Percentiles rank a stretch among this genome's conserved stretches.
Evolutionary conservation across 2,329 filamentous ascomycete genomes (phyloP).

Genomic region (Ascochyta rabiei): DNA sequence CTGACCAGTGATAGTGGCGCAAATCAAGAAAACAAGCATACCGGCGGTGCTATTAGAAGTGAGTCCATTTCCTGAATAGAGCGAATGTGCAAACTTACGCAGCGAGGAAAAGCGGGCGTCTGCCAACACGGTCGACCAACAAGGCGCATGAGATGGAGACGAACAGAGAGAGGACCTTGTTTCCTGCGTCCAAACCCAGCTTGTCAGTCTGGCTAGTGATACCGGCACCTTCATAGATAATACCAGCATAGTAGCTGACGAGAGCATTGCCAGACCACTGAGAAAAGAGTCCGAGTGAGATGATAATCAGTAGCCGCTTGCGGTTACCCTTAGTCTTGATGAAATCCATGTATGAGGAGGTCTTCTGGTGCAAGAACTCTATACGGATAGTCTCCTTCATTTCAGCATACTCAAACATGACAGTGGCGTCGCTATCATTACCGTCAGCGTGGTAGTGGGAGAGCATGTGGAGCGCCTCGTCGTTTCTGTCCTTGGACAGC

Average conservation of each 20-base stretch:
- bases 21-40: conserved; percentile 6
- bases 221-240: conserved; percentile 48
- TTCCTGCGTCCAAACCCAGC: conserved; percentile 46
- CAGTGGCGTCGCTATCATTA: conserved; percentile 33
- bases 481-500: conserved; percentile 58
- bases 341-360: conserved; percentile 18
- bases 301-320: conserved; percentile 48
- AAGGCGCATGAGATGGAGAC: conserved; percentile 35
- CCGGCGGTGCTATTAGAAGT: neutral
- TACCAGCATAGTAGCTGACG: conserved; percentile 46
- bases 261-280: conserved; percentile 51
- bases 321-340: conserved; percentile 46
- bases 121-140: conserved; percentile 50
- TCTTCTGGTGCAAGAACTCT: conserved; percentile 27
- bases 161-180: conserved; percentile 50
- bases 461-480: conserved; percentile 61
- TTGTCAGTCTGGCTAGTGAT: conserved; percentile 44
- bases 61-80: conserved; percentile 40
- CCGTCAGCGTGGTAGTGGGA: conserved; percentile 60
- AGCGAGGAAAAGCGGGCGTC: conserved; percentile 52
- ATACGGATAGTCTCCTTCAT: conserved; percentile 20
- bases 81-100: conserved; percentile 52
- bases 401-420: conserved; percentile 19
- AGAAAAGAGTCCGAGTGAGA: conserved; percentile 45
- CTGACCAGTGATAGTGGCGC: conserved; percentile 31